Percentiles rank a stretch among this genome's conserved stretches.
phyloP scores from a whole-genome alignment of 306 rosid species.

The Quercus glauca region DNA sequence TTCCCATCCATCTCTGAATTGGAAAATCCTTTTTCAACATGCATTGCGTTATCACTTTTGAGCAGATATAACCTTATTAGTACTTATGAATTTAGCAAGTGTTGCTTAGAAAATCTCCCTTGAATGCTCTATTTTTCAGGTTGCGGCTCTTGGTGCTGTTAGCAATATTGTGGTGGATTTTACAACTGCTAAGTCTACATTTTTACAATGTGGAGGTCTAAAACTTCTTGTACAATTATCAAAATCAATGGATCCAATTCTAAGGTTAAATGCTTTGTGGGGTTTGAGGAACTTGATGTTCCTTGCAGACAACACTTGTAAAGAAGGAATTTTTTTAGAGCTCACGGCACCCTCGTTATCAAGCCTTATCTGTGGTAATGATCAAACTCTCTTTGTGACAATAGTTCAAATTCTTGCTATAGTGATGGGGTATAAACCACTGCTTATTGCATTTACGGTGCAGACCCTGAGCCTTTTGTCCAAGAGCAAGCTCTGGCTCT shows the following conservation, averaged over 20 bases:
- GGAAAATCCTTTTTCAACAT: background rate
- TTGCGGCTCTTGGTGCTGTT: slow-evolving; percentile 80
- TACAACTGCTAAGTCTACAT: slow-evolving; percentile 46
- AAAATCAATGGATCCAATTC: slow-evolving; percentile 77
- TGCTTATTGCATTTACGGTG: slow-evolving; percentile 27
- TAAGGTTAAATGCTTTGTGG: slow-evolving; percentile 79
- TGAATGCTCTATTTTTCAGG: slow-evolving; percentile 49
- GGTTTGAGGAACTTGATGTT: slow-evolving; percentile 86
- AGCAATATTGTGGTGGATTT: slow-evolving; percentile 86
- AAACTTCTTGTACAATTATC: slow-evolving; percentile 78
- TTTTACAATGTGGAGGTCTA: slow-evolving; percentile 74
- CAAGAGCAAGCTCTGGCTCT: slow-evolving; percentile 87
- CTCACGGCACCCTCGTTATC: slow-evolving; percentile 71
- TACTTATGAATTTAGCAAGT: slow-evolving; percentile 9
- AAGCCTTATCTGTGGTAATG: slow-evolving; percentile 75
- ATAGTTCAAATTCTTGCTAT: slow-evolving; percentile 7
- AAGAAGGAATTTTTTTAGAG: slow-evolving; percentile 60
- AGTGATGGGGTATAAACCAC: slow-evolving; percentile 1
- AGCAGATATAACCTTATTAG: background rate
- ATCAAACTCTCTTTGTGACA: slow-evolving; percentile 13
- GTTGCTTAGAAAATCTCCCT: background rate
- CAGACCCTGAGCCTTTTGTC: slow-evolving; percentile 86
- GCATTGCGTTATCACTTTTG: background rate
- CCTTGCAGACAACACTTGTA: slow-evolving; percentile 67
- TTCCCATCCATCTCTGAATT: background rate